Conservation (phyloP, 768 basidiomycete genomes). For the Leccinum ochraceum region DNA sequence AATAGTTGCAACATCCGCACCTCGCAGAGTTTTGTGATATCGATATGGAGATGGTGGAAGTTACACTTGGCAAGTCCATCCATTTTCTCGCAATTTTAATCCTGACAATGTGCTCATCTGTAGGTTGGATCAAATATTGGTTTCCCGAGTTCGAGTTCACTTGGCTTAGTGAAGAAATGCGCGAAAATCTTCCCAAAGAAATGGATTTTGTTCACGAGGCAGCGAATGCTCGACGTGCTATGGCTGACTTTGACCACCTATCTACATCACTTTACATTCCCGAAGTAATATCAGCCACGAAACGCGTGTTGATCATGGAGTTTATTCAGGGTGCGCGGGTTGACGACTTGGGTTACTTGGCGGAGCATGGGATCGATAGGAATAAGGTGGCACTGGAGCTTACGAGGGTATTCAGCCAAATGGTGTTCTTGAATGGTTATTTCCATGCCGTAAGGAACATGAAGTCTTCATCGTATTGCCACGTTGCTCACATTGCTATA, state of each 20-base stretch:
- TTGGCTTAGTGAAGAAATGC: slow-evolving; percentile 96
- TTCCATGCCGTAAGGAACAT: slow-evolving; percentile 67
- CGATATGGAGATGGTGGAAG: slow-evolving; percentile 85
- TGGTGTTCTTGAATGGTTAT: slow-evolving; percentile 96
- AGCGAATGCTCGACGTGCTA: slow-evolving; percentile 72
- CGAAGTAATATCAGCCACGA: slow-evolving; percentile 74
- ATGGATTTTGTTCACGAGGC: slow-evolving; percentile 96
- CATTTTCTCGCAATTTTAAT: neutral
- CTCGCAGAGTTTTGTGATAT: slow-evolving; percentile 89
- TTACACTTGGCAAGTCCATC: slow-evolving; percentile 55
- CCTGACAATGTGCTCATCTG: neutral
- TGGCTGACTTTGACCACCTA: slow-evolving; percentile 66
- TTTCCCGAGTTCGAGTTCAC: slow-evolving; percentile 97
- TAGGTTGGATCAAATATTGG: slow-evolving; percentile 85
- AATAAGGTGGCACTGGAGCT: slow-evolving; percentile 93
- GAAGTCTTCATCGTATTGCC: slow-evolving; percentile 1
- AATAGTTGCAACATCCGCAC: slow-evolving; percentile 86
- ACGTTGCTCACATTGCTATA: slow-evolving; percentile 33
- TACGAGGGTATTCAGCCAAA: slow-evolving; percentile 85
- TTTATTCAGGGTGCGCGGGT: slow-evolving; percentile 88
- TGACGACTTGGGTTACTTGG: slow-evolving; percentile 84
- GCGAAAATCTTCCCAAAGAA: slow-evolving; percentile 85
- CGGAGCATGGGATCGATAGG: slow-evolving; percentile 80
- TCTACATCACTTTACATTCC: slow-evolving; percentile 88
- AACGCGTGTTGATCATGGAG: slow-evolving; percentile 92